Evolutionary conservation across 192 early-diverging fungal genomes (phyloP), one percentile per base, ranked within the genome.

Genomic region (Coemansia umbellata): DNA sequence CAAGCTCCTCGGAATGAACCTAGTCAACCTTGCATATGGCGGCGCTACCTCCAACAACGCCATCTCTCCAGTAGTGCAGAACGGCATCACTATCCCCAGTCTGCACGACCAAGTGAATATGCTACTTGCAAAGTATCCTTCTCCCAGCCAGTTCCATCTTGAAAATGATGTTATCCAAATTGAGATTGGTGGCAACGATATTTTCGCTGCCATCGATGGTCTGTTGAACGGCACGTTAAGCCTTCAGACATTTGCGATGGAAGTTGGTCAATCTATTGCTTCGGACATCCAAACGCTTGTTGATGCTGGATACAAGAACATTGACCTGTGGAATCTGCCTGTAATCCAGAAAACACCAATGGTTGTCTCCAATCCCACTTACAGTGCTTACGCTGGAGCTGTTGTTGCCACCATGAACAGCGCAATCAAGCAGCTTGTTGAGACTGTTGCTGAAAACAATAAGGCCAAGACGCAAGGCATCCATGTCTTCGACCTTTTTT

Each of bases 41-140:
- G 73, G 73, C 3, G 73, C 73, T 10, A 69, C 73, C 4, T 59
- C 66, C 37, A 69, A 68, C 62, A 76, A 76, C 36, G 54, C 60
- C 15, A 22, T 69, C 21, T 69, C 73, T n/a, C 73, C 67, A 10
- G 59, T 50, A 8, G 47, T 26, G 13, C 6, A 21, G 1, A 47
- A 43, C 8, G 55, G 60, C 50, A 51, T 58, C n/a, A 55, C 53
- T 9, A 58, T 76, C 17, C 73, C 73, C n/a, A 65, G 66, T 33
- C 42, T 65, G 28, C 67, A 66, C 40, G 73, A 76, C 58, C 73
- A 76, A 51, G 67, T 76, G 8, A 11, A 8, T 3, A 14, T 14
- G 2, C 69, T 58, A 58, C 41, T 76, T 2, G 3, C 56, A 14
- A 27, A 53, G 1, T 65, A 64, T 37, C 53, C 66, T 15, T 60